Evolutionary conservation across 768 basidiomycete genomes (phyloP).

Genomic region (Leccinum subgranulosum): DNA sequence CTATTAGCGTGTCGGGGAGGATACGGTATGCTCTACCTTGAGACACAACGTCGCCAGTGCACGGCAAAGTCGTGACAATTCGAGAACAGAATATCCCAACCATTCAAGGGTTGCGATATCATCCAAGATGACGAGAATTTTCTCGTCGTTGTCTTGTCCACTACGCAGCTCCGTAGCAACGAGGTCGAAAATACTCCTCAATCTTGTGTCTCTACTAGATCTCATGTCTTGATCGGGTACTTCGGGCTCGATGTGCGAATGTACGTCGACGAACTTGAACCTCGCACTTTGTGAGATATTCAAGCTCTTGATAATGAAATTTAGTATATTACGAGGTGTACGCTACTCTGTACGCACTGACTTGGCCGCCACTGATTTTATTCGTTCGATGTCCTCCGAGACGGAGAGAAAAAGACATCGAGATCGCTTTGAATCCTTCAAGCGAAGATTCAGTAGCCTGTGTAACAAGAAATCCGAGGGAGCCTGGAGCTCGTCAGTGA

Average conservation of each 20-base stretch:
- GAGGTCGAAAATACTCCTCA: constrained; percentile 38
- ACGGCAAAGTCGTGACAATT: constrained; percentile 56
- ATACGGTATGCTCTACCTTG: constrained; percentile 39
- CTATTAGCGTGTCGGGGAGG: neutral
- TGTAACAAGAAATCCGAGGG: constrained; percentile 76
- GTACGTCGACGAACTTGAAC: constrained; percentile 55
- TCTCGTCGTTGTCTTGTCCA: constrained; percentile 6
- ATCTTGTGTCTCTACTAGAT: constrained; percentile 4
- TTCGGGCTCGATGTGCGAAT: constrained; percentile 32
- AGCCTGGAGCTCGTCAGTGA: constrained; percentile 69
- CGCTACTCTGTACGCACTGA: constrained; percentile 43
- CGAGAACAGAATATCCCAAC: constrained; percentile 55
- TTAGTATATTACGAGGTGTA: constrained; percentile 2
- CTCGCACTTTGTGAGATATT: constrained; percentile 36
- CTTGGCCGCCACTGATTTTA: constrained; percentile 63
- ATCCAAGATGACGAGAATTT: constrained; percentile 61
- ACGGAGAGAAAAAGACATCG: constrained; percentile 54
- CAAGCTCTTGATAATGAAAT: constrained; percentile 25
- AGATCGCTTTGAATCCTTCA: constrained; percentile 42
- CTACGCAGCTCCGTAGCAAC: constrained; percentile 28
- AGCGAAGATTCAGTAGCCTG: constrained; percentile 44
- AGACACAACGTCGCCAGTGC: constrained; percentile 55
- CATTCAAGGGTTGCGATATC: constrained; percentile 67
- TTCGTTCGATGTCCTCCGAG: constrained; percentile 52
- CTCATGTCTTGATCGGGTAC: constrained; percentile 5